Evolutionary conservation across 495 filamentous ascomycete species (phyloP), one percentile per base, ranked within the genome.

Genomic region (Hyaloscypha variabilis): DNA sequence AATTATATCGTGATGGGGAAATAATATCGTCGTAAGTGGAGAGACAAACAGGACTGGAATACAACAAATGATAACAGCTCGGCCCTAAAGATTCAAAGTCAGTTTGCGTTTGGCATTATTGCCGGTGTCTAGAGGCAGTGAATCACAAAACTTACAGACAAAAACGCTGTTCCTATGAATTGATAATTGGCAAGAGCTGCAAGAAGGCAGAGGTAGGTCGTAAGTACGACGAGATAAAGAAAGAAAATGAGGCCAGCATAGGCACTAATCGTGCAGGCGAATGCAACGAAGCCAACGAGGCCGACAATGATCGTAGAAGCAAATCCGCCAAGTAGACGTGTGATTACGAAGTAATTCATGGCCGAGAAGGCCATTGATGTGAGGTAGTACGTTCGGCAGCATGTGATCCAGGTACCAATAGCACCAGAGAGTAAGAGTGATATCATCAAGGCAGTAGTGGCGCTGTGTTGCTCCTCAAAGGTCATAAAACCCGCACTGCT

Each of bases 341-440:
- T 85, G 4, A 87, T 72, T 19, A 88, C 78, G 61, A 87, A 87
- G 77, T 86, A 82, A 53, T 86, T 87, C 39, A 83, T 83, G 10
- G 84, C 85, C 13, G 83, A 80, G 68, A 87, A 88, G 1, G 84
- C 84, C 79, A 84, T 86, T 3, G 81, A 83, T 31, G 84, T 79
- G 23, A 88, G 78, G 67, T 87, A 88, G 73, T 87, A 88, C 2
- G 80, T 81, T 0, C 85, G 85, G 60, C 84, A 83, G 52, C 78
- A 82, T 50, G 81, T 79, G 63, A 88, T 85, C 84, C 82, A 85
- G 0, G 85, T 85, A 21, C 85, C 85, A 49, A 87, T 81, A 3
- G 78, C 84, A 62, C 85, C 85, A 11, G 79, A 83, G 25, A 86
- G 71, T 14, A 87, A 69, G 28, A 88, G 70, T 0, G 83, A 83